A percentile compares a stretch with the other conserved stretches of the same genome.
Conservation (phyloP, 164 flowering plant species). For the Pachysandra terminalis region DNA sequence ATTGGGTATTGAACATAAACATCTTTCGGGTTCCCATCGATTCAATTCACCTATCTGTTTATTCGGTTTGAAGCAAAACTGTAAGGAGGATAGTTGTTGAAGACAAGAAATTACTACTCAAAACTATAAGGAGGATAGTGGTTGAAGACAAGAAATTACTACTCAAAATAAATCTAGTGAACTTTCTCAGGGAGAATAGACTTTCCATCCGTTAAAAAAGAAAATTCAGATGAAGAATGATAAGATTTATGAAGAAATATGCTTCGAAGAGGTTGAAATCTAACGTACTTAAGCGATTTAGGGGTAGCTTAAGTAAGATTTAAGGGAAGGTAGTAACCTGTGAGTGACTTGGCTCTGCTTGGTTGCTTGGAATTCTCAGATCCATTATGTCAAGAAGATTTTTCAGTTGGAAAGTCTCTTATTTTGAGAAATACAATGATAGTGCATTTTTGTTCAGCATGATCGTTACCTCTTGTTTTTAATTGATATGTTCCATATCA, state of each 20-base stretch:
- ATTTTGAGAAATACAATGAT: too few species aligned
- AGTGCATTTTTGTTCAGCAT: too few species aligned
- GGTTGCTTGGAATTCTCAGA: constrained; percentile 8
- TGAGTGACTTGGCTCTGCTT: constrained; percentile 2
- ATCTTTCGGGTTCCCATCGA: constrained; percentile 10
- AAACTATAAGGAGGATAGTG: background rate
- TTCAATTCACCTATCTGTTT: constrained; percentile 2
- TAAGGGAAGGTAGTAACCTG: constrained; percentile 7
- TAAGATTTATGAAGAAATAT: background rate
- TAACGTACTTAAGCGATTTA: constrained; percentile 8
- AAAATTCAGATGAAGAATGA: background rate
- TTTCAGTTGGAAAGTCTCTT: background rate
- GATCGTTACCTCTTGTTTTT: too few species aligned
- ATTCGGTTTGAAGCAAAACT: constrained; percentile 8
- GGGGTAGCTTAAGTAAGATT: constrained; percentile 3
- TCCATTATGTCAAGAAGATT: background rate
- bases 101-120: too few species aligned
- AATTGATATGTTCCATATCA: too few species aligned
- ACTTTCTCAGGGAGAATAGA: background rate
- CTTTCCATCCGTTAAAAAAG: constrained; percentile 15
- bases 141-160: constrained; percentile 1
- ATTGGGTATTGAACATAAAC: constrained; percentile 9
- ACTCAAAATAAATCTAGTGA: background rate
- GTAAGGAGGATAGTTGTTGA: constrained; percentile 5
- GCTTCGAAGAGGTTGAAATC: background rate